A percentile compares a stretch with the other conserved stretches of the same genome.
These are phyloP conservation scores for Astrothelium macrocarpum DNA, from an alignment of 495 filamentous ascomycete species.

Conservation along the genomic window DNA sequence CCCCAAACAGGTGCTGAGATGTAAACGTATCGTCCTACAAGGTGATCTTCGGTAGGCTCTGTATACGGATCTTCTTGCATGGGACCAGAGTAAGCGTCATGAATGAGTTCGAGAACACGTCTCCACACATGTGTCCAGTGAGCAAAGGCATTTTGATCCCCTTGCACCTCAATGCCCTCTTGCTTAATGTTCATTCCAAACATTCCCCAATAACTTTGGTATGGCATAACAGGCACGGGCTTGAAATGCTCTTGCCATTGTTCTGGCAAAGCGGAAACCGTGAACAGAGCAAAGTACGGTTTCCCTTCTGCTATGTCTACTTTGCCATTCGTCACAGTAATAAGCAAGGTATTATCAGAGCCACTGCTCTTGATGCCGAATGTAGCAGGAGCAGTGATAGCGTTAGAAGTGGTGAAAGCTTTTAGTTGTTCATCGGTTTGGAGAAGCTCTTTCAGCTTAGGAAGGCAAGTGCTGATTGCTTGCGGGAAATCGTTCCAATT, in stretches of 20 bases:
- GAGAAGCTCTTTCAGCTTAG: slow-evolving; percentile 15
- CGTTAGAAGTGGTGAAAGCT: slow-evolving; percentile 31
- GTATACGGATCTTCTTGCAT: slow-evolving; percentile 13
- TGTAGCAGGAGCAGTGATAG: slow-evolving; percentile 25
- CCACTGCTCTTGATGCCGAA: slow-evolving; percentile 34
- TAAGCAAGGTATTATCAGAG: slow-evolving; percentile 23
- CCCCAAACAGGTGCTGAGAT: slow-evolving; percentile 28
- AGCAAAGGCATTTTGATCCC: slow-evolving; percentile 26
- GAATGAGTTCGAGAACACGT: slow-evolving; percentile 28
- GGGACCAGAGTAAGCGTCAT: slow-evolving; percentile 28
- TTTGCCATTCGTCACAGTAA: slow-evolving; percentile 21
- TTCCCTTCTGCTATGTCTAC: slow-evolving; percentile 17
- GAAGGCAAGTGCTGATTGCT: slow-evolving; percentile 6
- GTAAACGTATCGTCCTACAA: slow-evolving; percentile 32
- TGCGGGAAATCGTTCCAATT: slow-evolving; percentile 20
- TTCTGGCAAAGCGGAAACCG: slow-evolving; percentile 26
- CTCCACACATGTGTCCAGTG: slow-evolving; percentile 31
- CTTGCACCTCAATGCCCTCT: slow-evolving; percentile 26
- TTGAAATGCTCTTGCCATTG: slow-evolving; percentile 35
- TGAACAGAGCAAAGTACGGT: slow-evolving; percentile 19
- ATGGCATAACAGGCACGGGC: slow-evolving; percentile 25
- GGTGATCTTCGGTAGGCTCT: slow-evolving; percentile 23
- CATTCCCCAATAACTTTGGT: slow-evolving; percentile 36
- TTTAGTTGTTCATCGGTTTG: slow-evolving; percentile 27
- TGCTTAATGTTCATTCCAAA: slow-evolving; percentile 33